These are phyloP conservation scores for Dactylella cylindrospora DNA, from an alignment of 2,329 filamentous ascomycete genomes.

Conservation along the genomic window DNA sequence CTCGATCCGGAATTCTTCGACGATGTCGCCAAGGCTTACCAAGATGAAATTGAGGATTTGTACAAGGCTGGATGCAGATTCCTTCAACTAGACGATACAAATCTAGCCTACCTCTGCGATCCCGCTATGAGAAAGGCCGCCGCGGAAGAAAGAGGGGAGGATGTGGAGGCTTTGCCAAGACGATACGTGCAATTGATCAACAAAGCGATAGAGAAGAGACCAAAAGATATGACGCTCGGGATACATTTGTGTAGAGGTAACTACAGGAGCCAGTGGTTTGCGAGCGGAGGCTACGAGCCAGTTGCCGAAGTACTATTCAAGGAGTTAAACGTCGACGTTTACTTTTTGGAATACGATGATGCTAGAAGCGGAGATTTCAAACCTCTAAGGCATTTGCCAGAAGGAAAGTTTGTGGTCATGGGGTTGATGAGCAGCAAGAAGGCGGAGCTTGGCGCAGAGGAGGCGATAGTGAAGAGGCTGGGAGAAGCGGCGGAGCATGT, in stretches of 20 bases:
- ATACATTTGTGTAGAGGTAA: slow-evolving; percentile 63
- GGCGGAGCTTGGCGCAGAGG: slow-evolving; percentile 59
- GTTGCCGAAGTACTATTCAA: slow-evolving; percentile 62
- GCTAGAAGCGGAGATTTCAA: slow-evolving; percentile 61
- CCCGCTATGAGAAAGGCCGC: slow-evolving; percentile 60
- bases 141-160: slow-evolving; percentile 58
- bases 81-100: slow-evolving; percentile 63
- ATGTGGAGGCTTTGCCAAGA: slow-evolving; percentile 56
- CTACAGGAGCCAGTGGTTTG: slow-evolving; percentile 62
- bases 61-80: slow-evolving; percentile 61
- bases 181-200: slow-evolving; percentile 62
- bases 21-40: slow-evolving; percentile 60
- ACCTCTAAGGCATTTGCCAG: slow-evolving; percentile 59
- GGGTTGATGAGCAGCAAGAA: slow-evolving; percentile 62
- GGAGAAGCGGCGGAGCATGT: slow-evolving; percentile 57
- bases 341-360: slow-evolving; percentile 64
- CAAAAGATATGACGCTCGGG: slow-evolving; percentile 60
- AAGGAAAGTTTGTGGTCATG: slow-evolving; percentile 60
- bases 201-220: slow-evolving; percentile 58
- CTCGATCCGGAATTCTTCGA: slow-evolving; percentile 61
- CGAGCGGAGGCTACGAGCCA: slow-evolving; percentile 62
- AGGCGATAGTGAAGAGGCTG: slow-evolving; percentile 54
- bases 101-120: slow-evolving; percentile 63
- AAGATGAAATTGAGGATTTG: slow-evolving; percentile 59
- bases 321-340: slow-evolving; percentile 61